These are phyloP conservation scores for Salicornia ramosissima DNA, from an alignment of 148 eudicot genomes.

Conservation along the genomic window DNA sequence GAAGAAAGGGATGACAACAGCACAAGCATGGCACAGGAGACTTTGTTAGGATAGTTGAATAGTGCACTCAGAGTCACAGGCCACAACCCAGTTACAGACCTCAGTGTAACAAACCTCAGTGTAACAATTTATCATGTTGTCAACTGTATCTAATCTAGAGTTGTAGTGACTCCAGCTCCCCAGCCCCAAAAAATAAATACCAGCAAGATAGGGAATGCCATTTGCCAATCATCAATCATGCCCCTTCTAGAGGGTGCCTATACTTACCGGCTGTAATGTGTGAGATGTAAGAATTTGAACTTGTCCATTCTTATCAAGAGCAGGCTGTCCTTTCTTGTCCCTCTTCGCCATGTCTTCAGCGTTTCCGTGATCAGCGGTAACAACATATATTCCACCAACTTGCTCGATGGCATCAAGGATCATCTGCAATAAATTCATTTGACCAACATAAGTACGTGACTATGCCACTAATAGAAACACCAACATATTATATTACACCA, in stretches of 20 bases:
- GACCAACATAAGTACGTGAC: conserved; percentile 4
- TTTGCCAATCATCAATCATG: background rate
- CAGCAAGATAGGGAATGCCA: background rate
- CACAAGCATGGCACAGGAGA: no score
- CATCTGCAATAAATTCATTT: conserved; percentile 37
- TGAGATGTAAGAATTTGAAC: conserved; percentile 91
- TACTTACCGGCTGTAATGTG: conserved; percentile 79
- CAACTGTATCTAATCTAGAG: no score
- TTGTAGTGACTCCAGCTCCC: no score
- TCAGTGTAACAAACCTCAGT: no score
- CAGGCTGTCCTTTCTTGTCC: conserved; percentile 84
- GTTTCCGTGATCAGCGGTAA: conserved; percentile 97
- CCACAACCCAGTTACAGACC: no score
- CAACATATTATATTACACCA: background rate
- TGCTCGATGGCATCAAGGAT: conserved; percentile 81
- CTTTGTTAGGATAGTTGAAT: no score
- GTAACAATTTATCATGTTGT: no score
- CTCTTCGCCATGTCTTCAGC: conserved; percentile 99
- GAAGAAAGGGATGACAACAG: no score
- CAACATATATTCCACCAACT: conserved; percentile 88
- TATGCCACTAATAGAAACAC: background rate
- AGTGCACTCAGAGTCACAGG: no score
- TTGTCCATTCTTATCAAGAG: conserved; percentile 71
- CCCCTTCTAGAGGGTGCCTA: background rate
- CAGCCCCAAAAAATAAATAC: background rate